Evolutionary conservation across 768 basidiomycete species (phyloP).

Genomic region (Russula sp.): DNA sequence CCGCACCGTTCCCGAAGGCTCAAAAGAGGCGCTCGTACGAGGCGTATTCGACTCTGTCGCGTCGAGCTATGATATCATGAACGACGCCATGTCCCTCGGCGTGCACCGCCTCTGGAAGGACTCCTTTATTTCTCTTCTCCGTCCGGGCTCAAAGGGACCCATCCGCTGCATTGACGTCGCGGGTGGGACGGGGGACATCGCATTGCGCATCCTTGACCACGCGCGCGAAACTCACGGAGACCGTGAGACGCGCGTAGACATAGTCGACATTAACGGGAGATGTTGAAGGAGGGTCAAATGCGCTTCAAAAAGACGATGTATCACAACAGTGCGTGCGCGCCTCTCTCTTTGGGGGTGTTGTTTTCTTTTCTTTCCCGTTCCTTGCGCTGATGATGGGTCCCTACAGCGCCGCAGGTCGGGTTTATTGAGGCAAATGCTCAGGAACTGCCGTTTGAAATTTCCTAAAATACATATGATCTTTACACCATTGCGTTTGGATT

Average conservation of each 20-base stretch:
- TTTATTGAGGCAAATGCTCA: conserved; percentile 96
- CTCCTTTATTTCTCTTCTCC: conserved; percentile 69
- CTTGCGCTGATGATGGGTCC: conserved; percentile 17
- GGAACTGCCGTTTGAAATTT: conserved; percentile 63
- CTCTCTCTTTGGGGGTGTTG: neutral
- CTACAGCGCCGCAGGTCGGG: conserved; percentile 81
- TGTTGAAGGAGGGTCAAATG: conserved; percentile 88
- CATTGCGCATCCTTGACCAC: conserved; percentile 86
- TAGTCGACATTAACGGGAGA: conserved; percentile 96
- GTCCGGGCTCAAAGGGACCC: too few relatives aligned
- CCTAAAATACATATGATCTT: conserved; percentile 83
- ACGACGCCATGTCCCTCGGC: conserved; percentile 97
- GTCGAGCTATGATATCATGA: conserved; percentile 95
- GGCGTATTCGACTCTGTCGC: conserved; percentile 95
- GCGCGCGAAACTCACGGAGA: conserved; percentile 87
- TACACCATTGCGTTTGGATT: conserved; percentile 99
- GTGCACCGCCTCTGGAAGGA: conserved; percentile 98
- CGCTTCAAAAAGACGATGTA: conserved; percentile 99
- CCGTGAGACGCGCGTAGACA: conserved; percentile 81
- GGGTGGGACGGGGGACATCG: conserved; percentile 97
- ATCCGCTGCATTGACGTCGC: conserved; percentile 93
- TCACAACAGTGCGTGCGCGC: conserved; percentile 77
- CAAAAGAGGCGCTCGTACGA: conserved; percentile 88
- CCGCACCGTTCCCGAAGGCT: conserved; percentile 77
- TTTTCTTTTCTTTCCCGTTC: neutral